Conservation (phyloP, 2,329 filamentous ascomycete species). For the Sordariomycetes sp. region DNA sequence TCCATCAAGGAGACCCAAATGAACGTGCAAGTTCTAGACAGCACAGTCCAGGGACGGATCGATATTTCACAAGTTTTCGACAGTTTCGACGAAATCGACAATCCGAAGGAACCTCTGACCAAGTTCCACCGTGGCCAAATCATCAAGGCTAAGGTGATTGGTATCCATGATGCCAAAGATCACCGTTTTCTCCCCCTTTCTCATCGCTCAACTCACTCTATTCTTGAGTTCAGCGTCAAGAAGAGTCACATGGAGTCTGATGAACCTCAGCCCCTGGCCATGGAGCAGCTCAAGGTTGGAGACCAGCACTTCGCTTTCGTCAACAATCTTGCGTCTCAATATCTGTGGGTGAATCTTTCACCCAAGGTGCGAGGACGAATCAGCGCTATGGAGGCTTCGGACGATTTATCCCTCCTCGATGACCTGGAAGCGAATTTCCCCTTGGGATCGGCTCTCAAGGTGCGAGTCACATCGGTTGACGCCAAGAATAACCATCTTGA, state of each 20-base stretch:
- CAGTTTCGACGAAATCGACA: constrained; percentile 74
- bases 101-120: constrained; percentile 69
- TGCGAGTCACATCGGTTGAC: constrained; percentile 70
- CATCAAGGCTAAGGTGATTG: constrained; percentile 68
- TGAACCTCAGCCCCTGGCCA: constrained; percentile 44
- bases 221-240: constrained; percentile 83
- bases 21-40: constrained; percentile 78
- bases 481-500: constrained; percentile 67
- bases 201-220: constrained; percentile 71
- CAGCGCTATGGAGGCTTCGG: constrained; percentile 72
- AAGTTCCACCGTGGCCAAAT: constrained; percentile 64
- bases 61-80: constrained; percentile 89
- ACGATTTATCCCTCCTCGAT: constrained; percentile 71
- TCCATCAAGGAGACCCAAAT: constrained; percentile 86
- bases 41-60: constrained; percentile 71
- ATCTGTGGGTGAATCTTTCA: constrained; percentile 84
- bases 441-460: constrained; percentile 77
- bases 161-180: constrained; percentile 81
- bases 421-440: constrained; percentile 76
- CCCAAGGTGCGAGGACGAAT: constrained; percentile 82
- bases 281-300: constrained; percentile 65
- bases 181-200: constrained; percentile 88
- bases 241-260: constrained; percentile 50
- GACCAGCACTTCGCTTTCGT: constrained; percentile 74
- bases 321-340: constrained; percentile 76